Conservation (phyloP, 139 green algal species). For the Desmodesmus armatus region DNA sequence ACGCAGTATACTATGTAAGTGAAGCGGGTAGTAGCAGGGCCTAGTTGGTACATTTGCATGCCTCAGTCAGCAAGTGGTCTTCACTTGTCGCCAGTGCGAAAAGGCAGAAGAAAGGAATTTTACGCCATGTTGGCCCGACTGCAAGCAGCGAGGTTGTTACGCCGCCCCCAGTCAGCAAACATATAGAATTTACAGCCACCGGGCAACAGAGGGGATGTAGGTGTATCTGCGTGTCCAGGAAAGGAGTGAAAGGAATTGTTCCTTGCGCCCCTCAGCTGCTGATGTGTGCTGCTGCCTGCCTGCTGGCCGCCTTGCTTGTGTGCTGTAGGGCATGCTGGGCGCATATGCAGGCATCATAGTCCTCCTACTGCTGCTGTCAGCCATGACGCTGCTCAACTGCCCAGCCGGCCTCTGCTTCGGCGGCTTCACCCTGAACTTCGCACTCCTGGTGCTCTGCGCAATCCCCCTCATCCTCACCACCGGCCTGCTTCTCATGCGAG, state of each 20-base stretch:
- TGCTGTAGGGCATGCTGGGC: constrained; percentile 30
- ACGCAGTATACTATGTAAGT: constrained; percentile 6
- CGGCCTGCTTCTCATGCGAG: constrained; percentile 27
- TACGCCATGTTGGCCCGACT: no score
- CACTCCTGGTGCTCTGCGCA: constrained; percentile 6
- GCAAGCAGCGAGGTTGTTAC: no score
- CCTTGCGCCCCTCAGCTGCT: no score
- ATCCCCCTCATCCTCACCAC: constrained; percentile 34
- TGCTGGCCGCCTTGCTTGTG: neutral
- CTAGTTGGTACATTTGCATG: no score
- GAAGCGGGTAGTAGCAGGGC: neutral
- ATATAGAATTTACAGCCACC: no score
- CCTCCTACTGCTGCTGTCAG: constrained; percentile 14
- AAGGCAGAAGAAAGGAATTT: no score
- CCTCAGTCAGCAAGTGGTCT: no score
- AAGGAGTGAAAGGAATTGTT: no score
- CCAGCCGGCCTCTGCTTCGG: constrained; percentile 8
- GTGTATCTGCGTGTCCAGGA: no score
- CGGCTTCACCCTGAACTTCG: constrained; percentile 28
- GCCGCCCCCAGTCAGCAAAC: no score
- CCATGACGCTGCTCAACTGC: constrained; percentile 11
- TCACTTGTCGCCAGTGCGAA: no score
- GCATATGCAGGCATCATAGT: constrained; percentile 9
- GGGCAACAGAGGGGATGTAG: no score
- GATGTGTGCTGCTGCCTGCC: neutral